A percentile compares a stretch with the other conserved stretches of the same genome.
Evolutionary conservation across 768 basidiomycete species (phyloP).

Genomic region (Pleurotus tuber-regium): DNA sequence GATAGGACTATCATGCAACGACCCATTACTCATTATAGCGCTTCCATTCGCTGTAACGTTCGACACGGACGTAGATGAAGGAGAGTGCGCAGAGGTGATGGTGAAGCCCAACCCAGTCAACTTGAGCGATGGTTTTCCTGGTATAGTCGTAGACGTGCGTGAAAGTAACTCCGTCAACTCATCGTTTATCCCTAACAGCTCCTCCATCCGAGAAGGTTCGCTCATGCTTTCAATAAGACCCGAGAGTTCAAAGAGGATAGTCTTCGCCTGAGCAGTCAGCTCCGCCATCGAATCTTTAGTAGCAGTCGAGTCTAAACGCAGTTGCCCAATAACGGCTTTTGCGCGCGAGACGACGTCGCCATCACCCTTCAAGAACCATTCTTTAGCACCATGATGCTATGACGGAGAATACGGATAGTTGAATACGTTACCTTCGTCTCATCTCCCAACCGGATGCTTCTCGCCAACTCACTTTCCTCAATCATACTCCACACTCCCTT

Average conservation of each 20-base stretch:
- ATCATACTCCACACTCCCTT: slow-evolving; percentile 85
- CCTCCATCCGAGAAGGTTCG: slow-evolving; percentile 61
- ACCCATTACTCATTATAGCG: slow-evolving; percentile 7
- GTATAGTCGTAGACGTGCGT: slow-evolving; percentile 39
- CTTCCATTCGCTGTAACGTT: slow-evolving; percentile 15
- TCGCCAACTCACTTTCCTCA: slow-evolving; percentile 81
- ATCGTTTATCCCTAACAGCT: slow-evolving; percentile 73
- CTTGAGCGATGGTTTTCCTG: slow-evolving; percentile 35
- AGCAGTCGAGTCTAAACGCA: slow-evolving; percentile 31
- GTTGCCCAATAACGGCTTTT: slow-evolving; percentile 34
- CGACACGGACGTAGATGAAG: slow-evolving; percentile 9
- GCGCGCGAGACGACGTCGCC: slow-evolving; percentile 48
- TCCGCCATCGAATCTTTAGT: slow-evolving; percentile 11
- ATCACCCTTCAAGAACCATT: slow-evolving; percentile 42
- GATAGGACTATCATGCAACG: slow-evolving; percentile 9
- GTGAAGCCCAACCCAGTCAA: slow-evolving; percentile 45
- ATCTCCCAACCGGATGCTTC: slow-evolving; percentile 56
- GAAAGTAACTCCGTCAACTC: slow-evolving; percentile 57
- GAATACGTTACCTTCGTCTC: slow-evolving; percentile 45
- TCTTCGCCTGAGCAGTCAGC: slow-evolving; percentile 39
- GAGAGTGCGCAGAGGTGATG: neutral
- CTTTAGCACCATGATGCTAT: too few species aligned
- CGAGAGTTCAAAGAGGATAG: slow-evolving; percentile 50
- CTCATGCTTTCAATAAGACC: slow-evolving; percentile 52
- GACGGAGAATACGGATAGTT: slow-evolving; percentile 9